Percentiles rank a stretch among this genome's conserved stretches.
Conservation (phyloP, 2,329 filamentous ascomycete species). For the Ascochyta pisi region DNA sequence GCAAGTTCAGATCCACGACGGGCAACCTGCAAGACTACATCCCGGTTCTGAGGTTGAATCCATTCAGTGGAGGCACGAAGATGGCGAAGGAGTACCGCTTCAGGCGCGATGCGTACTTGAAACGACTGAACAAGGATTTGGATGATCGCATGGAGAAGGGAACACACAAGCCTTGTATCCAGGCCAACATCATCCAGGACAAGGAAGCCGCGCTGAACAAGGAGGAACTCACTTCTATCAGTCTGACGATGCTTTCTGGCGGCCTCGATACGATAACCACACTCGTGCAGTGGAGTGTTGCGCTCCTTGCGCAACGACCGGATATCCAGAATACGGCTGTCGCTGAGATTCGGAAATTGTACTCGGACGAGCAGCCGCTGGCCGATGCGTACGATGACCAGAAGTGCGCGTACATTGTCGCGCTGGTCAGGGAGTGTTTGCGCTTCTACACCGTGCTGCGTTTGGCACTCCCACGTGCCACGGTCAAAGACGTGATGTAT, state of each 20-base stretch:
- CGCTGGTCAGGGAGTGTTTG: conserved; percentile 68
- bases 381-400: conserved; percentile 69
- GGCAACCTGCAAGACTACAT: conserved; percentile 69
- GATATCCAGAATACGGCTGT: conserved; percentile 69
- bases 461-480: conserved; percentile 67
- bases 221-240: conserved; percentile 70
- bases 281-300: conserved; percentile 69
- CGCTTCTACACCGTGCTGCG: conserved; percentile 69
- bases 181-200: conserved; percentile 70
- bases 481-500: conserved; percentile 66
- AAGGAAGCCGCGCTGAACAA: conserved; percentile 68
- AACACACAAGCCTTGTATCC: conserved; percentile 69
- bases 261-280: conserved; percentile 72
- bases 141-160: conserved; percentile 68
- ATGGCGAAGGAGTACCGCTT: conserved; percentile 66
- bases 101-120: conserved; percentile 67
- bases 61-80: conserved; percentile 64
- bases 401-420: conserved; percentile 68
- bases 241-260: conserved; percentile 71
- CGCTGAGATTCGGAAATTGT: conserved; percentile 63
- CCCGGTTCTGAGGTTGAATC: conserved; percentile 65
- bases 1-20: conserved; percentile 65
- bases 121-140: conserved; percentile 63
- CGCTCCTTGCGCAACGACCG: conserved; percentile 63
- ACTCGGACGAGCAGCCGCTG: conserved; percentile 60